Conservation (phyloP, 352 stramenopile genomes). For the Peronospora belbahrii region DNA sequence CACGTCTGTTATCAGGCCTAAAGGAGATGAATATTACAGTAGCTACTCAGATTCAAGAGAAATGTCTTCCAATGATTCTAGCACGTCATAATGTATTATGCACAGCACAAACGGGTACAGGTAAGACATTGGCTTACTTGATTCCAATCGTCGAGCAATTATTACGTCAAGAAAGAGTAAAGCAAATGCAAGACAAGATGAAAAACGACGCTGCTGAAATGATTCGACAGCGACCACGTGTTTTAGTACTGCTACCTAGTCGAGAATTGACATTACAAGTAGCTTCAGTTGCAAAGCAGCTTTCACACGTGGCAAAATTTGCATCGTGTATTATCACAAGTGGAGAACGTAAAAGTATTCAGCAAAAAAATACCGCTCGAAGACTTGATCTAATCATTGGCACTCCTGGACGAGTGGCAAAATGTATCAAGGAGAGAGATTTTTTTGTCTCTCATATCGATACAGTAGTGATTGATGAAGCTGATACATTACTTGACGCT, state of each 20-base stretch:
- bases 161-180: conserved; percentile 31
- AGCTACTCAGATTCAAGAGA: conserved; percentile 49
- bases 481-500: conserved; percentile 71
- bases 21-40: conserved; percentile 38
- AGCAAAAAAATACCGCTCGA: conserved; percentile 39
- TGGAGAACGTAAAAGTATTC: conserved; percentile 60
- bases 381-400: conserved; percentile 67
- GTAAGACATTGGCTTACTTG: conserved; percentile 66
- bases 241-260: conserved; percentile 53
- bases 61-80: conserved; percentile 44
- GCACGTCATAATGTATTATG: conserved; percentile 49
- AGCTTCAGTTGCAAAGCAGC: conserved; percentile 50
- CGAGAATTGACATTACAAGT: conserved; percentile 65
- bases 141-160: conserved; percentile 48
- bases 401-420: conserved; percentile 63
- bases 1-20: conserved; percentile 32
- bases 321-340: conserved; percentile 54
- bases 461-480: conserved; percentile 70
- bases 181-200: conserved; percentile 11
- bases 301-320: conserved; percentile 66
- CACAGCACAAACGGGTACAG: conserved; percentile 54
- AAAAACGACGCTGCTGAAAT: conserved; percentile 3
- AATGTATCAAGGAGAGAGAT: conserved; percentile 60
- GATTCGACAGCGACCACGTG: conserved; percentile 33
- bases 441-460: conserved; percentile 71